Base-by-base conservation (phyloP, 495 filamentous ascomycete species). In the Tuber calosporum region DNA sequence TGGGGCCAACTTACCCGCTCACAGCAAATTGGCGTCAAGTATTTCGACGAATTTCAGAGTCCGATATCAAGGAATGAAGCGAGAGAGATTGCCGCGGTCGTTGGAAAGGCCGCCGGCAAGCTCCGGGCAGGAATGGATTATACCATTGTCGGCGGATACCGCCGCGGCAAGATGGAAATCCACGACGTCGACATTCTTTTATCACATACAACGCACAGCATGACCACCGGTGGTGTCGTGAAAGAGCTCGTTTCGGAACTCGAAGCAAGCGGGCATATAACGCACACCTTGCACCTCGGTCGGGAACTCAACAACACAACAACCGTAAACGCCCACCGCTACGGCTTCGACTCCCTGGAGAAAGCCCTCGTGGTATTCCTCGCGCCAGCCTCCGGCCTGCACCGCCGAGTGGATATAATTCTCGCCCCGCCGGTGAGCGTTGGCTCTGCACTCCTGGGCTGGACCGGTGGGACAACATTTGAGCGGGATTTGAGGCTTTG, bases 11-110 rank as follows among this genome's bases (percentile, higher is more conserved):
- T 98, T 0, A 89, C 85, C 0, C 87, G 93, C 22, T 91, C 91
- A 2, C 94, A 96, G 82, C 93, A 98, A 81, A 96, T 99, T 67
- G 95, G 95, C 0, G 82, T 98, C n/a, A 98, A 98, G 81, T 97
- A 89, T 81, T 97, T 94, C 81, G 92, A 96, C 67, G 95, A 98
- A 71, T 91, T 99, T 66, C 81, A 85, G 34, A 87, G 86, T 42
- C 62, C 45, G 20, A 91, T 99, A 26, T 86, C 93, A 1, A 86
- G 94, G 2, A 67, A 71, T 0, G 94, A 99, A 79, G 89, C 93
- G 4, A 90, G 93, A 77, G 72, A 79, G 0, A 97, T 97, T 73
- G 88, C 86, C 0, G 73, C 78, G 5, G 84, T 85, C 13, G 85
- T 98, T 48, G 84, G 87, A 4, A 75, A 82, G 3, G 89, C 94